Evolutionary conservation across 2,329 filamentous ascomycete species (phyloP).

Genomic region (Ophiocordyceps polyrhachis-furcata): DNA sequence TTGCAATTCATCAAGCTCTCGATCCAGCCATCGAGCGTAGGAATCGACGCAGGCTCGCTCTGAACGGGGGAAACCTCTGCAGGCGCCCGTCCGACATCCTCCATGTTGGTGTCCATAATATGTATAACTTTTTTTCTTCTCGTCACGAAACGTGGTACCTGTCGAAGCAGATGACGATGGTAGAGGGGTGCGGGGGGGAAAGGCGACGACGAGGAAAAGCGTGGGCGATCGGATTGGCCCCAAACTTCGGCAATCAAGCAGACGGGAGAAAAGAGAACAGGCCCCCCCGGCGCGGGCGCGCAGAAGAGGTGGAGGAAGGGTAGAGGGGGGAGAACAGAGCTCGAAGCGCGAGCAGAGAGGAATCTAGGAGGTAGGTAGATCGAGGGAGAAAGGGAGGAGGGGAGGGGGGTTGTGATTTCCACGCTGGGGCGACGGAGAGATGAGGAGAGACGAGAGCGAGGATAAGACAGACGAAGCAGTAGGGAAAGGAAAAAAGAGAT

Average conservation of each 20-base stretch:
- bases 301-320: not conserved
- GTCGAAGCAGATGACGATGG: not conserved
- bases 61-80: constrained; percentile 56
- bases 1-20: constrained; percentile 98
- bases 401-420: no score
- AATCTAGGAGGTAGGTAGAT: not conserved
- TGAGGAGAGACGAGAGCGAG: no score
- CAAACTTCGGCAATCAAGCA: not conserved
- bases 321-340: not conserved
- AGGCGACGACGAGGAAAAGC: not conserved
- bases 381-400: not conserved
- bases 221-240: not conserved
- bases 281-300: no score
- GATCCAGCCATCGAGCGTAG: constrained; percentile 94
- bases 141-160: no score
- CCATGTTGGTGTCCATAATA: constrained; percentile 94
- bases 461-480: not conserved
- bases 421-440: no score
- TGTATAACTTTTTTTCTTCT: not conserved
- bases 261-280: not conserved
- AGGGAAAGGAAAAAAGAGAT: not conserved
- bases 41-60: constrained; percentile 70
- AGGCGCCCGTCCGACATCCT: constrained; percentile 80
- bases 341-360: not conserved
- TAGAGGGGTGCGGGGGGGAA: no score